A percentile compares a stretch with the other conserved stretches of the same genome.
Evolutionary conservation across 257 asterid genomes (phyloP).

Genomic region (Nicotiana benthamiana): DNA sequence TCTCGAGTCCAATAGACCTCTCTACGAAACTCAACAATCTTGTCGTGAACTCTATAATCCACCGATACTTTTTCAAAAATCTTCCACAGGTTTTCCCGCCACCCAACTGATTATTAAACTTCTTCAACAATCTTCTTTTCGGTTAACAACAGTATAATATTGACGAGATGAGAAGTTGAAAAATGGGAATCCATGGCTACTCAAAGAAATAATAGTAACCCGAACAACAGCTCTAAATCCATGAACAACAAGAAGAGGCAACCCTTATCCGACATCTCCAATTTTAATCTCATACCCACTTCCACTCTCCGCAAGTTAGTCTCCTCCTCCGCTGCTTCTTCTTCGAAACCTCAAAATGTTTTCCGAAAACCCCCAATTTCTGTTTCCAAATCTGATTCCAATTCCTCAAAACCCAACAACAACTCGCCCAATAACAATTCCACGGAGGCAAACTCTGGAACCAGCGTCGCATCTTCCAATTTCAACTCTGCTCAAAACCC

Average conservation of each 20-base stretch:
- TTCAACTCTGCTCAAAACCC: slow-evolving; percentile 25
- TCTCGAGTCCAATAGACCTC: neutral
- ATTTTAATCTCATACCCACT: slow-evolving; percentile 39
- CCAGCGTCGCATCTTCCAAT: slow-evolving; percentile 50
- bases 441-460: slow-evolving; percentile 19
- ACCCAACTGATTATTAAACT: neutral
- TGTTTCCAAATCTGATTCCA: slow-evolving; percentile 16
- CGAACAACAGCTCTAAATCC: neutral
- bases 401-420: slow-evolving; percentile 13
- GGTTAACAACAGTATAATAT: neutral
- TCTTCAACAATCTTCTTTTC: neutral
- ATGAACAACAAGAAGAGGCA: slow-evolving; percentile 12
- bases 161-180: neutral
- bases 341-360: neutral
- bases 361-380: slow-evolving; percentile 23
- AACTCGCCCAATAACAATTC: slow-evolving; percentile 11
- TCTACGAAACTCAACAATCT: neutral
- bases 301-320: slow-evolving; percentile 36
- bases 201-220: neutral
- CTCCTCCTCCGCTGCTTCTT: neutral
- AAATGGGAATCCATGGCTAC: neutral
- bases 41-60: neutral
- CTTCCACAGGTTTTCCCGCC: neutral
- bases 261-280: slow-evolving; percentile 42
- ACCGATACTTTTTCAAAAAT: neutral